phyloP scores from a whole-genome alignment of 2,329 filamentous ascomycete genomes.

The Tolypocladium paradoxum region DNA sequence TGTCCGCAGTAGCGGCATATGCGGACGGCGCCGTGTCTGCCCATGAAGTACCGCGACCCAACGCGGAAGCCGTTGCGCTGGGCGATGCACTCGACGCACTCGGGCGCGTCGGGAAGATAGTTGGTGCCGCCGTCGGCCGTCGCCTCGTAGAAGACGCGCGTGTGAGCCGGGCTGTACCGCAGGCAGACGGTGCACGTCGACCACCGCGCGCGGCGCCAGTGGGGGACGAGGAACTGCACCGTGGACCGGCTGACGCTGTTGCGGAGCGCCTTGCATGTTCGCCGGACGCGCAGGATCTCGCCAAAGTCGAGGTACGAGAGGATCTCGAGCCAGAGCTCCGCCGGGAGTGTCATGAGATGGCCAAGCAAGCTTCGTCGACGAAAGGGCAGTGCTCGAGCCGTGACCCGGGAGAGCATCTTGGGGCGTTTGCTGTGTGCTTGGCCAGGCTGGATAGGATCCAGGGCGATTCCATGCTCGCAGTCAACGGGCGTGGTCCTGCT shows the following conservation, averaged over 20 bases:
- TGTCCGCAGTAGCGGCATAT: conserved; percentile 34
- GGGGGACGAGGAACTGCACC: too few species aligned
- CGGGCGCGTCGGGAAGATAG: conserved; percentile 3
- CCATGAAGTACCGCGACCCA: conserved; percentile 26
- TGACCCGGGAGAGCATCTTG: too few species aligned
- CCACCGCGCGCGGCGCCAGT: conserved; percentile 18
- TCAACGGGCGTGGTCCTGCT: too few species aligned
- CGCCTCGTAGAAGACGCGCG: too few species aligned
- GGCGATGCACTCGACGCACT: conserved; percentile 29
- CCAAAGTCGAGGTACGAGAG: conserved; percentile 29
- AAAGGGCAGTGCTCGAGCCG: too few species aligned
- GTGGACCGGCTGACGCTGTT: conserved; percentile 16
- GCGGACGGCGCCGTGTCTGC: conserved; percentile 18
- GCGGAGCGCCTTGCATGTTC: conserved; percentile 27
- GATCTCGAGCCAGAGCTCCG: conserved; percentile 30
- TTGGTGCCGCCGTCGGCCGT: too few species aligned
- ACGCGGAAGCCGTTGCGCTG: conserved; percentile 22
- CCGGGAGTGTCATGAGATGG: conserved; percentile 24
- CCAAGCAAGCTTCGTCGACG: background rate
- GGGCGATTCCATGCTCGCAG: too few species aligned
- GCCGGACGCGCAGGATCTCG: conserved; percentile 30
- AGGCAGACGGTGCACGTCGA: too few species aligned
- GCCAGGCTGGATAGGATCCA: too few species aligned
- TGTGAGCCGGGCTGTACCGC: too few species aligned
- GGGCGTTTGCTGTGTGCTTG: too few species aligned